These are phyloP conservation scores for Escovopsis sp. DNA, from an alignment of 2,329 filamentous ascomycete genomes.

Conservation along the genomic window DNA sequence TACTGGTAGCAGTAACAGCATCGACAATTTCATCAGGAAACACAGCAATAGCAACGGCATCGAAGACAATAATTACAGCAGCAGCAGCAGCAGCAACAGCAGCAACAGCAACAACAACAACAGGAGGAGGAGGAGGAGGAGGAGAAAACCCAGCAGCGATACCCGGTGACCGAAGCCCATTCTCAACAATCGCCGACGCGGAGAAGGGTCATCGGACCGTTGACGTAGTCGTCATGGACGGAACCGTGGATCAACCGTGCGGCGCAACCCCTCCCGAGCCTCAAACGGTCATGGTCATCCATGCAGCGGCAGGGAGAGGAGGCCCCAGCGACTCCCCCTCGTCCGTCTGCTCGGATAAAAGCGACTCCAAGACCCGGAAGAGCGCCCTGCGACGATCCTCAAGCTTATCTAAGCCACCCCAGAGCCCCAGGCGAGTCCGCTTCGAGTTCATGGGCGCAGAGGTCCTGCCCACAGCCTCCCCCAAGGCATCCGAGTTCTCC, in stretches of 20 bases:
- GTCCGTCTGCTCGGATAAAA: conserved; percentile 38
- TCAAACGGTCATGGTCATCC: conserved; percentile 8
- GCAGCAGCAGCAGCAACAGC: background rate
- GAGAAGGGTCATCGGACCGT: conserved; percentile 9
- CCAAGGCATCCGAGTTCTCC: conserved; percentile 24
- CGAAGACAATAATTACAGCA: background rate
- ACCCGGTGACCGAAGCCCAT: background rate
- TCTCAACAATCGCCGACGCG: conserved; percentile 11
- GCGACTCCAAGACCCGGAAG: conserved; percentile 33
- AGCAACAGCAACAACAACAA: background rate
- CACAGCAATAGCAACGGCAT: too few species aligned
- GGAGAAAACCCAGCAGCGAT: too few species aligned
- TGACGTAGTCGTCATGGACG: conserved; percentile 11
- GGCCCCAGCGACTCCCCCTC: conserved; percentile 34
- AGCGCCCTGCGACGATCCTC: conserved; percentile 45
- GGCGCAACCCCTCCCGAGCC: conserved; percentile 1
- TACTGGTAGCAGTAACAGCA: too few species aligned
- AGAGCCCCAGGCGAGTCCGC: conserved; percentile 46
- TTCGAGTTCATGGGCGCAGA: conserved; percentile 47
- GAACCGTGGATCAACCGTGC: conserved; percentile 3
- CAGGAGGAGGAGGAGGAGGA: too few species aligned
- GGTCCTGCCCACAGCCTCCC: conserved; percentile 45
- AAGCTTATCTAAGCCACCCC: conserved; percentile 32
- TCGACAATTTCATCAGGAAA: too few species aligned
- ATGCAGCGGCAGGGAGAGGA: conserved; percentile 20